Base-by-base conservation (phyloP, 2,329 filamentous ascomycete genomes). In the Sporothrix variecibatus region DNA sequence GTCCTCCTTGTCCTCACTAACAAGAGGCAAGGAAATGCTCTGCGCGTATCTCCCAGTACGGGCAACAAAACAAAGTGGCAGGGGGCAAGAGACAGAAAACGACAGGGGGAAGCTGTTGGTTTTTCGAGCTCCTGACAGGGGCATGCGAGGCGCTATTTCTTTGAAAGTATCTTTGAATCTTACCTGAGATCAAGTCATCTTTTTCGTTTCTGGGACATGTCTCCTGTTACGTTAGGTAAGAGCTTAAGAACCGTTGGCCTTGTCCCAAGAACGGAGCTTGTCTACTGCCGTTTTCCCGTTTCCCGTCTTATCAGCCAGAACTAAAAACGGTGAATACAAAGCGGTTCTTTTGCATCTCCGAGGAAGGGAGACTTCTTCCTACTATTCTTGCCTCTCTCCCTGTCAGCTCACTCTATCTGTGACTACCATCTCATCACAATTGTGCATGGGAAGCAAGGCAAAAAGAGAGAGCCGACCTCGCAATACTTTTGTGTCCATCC, bases 41-140 rank as follows among this genome's bases (percentile, higher is more conserved):
- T 71, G 56, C 53, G 69, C 53, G 71, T 72, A 72, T 72, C 71
- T 67, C 51, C 40, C 71, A 72, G 71, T 43, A 72, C 60, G 49
- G 71, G 28, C 62, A 28, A 23, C 60, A 20, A 67, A 65, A 46
- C 38, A 43, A 60, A 43, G 60, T 43, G 62, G 62, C 62, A 46
- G 62, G 62, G 28, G 34, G 2, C 12, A 15, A 38, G 11, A 5
- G 34, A 23, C 20, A 28, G 51, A 23, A 23, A 1, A 28, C n/a
- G 38, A 26, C 56, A 60, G 56, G 56, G 38, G 62, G 31, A 28
- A 17, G 23, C 62, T 67, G 62, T 46, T 67, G 62, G n/a, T 20
- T 26, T 4, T 49, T 49, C 11, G 23, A 34, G 58, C 58, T 53
- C 15, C 26, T 40, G 49, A 53, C 46, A 56, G 28, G 67, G 67